These are phyloP conservation scores for Capniomyces stellatus DNA, from an alignment of 371 early-diverging fungal genomes.

Conservation along the genomic window DNA sequence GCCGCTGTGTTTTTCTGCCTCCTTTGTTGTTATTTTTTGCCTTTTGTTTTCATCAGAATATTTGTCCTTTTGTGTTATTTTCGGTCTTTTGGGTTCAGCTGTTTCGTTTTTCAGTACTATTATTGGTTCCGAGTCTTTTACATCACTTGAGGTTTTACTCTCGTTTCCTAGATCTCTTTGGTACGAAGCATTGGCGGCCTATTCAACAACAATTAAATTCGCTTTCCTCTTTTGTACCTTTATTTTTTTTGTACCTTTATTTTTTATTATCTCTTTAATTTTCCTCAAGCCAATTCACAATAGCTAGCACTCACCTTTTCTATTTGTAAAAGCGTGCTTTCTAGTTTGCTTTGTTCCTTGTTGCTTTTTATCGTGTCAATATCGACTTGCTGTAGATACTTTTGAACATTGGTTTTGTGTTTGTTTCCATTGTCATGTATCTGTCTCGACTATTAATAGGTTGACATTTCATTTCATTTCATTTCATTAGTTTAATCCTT, in stretches of 20 bases:
- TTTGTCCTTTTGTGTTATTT: background rate
- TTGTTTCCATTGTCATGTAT: slow-evolving; percentile 3
- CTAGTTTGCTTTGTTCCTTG: background rate
- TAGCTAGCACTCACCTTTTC: background rate
- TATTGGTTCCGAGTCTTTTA: background rate
- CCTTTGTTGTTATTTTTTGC: background rate
- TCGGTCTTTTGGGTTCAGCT: background rate
- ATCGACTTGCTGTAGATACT: slow-evolving; percentile 3
- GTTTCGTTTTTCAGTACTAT: background rate
- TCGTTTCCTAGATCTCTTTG: background rate
- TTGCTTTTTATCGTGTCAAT: background rate
- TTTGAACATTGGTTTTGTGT: slow-evolving; percentile 4
- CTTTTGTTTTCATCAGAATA: background rate
- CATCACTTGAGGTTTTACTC: background rate
- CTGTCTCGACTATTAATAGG: background rate
- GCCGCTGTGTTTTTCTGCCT: no score
- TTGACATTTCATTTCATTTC: no score
- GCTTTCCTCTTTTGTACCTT: no score
- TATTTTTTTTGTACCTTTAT: no score
- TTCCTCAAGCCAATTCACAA: background rate
- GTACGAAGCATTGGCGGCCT: background rate
- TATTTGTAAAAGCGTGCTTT: background rate
- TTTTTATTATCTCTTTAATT: no score
- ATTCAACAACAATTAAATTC: no score
- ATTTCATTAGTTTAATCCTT: background rate